Conservation (phyloP, 202 grass and related monocot species). For the Carex arenaria region DNA sequence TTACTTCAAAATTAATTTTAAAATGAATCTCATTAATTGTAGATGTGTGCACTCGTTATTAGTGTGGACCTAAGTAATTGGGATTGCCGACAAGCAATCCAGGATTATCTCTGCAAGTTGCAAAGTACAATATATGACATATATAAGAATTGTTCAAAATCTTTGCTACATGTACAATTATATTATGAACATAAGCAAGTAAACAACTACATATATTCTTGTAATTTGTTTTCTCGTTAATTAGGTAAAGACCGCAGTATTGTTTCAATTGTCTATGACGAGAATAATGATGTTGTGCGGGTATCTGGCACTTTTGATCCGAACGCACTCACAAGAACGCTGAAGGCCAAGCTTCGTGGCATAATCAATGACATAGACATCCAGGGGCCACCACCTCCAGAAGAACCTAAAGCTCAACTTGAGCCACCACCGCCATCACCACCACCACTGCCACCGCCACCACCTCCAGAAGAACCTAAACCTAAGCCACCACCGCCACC, state of each 20-base stretch:
- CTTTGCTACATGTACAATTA: neutral
- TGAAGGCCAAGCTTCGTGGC: neutral
- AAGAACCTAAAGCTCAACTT: neutral
- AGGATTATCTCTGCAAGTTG: neutral
- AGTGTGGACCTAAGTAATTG: neutral
- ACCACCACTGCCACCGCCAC: no score
- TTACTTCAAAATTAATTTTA: neutral
- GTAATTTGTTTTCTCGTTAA: neutral
- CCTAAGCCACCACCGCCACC: no score
- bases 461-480: no score
- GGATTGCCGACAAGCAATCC: neutral
- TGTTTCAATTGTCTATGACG: neutral
- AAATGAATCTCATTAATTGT: neutral
- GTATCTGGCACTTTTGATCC: neutral
- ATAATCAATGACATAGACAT: neutral
- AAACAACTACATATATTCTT: neutral
- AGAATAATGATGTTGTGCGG: neutral
- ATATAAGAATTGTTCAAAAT: neutral
- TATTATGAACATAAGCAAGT: neutral
- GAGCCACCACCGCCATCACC: no score
- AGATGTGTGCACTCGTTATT: slow-evolving; percentile 1
- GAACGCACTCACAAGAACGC: neutral
- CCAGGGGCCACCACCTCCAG: neutral
- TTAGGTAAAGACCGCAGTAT: neutral
- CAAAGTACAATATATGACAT: neutral